These are phyloP conservation scores for Linum tenue DNA, from an alignment of 345 rosid species.

Conservation along the genomic window DNA sequence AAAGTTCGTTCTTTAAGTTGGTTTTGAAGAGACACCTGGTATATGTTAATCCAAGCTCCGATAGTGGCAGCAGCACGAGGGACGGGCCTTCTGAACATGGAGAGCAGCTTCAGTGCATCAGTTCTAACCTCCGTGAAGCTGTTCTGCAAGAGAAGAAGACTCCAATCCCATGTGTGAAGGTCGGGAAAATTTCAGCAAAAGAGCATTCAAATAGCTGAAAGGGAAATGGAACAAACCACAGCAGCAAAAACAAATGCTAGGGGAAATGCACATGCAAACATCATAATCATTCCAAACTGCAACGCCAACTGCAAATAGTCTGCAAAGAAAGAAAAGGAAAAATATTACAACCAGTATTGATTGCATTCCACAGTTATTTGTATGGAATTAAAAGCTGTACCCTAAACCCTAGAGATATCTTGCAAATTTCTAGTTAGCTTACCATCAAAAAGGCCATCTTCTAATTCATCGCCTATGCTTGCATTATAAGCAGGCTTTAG, in stretches of 20 bases:
- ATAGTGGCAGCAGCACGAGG: constrained; percentile 78
- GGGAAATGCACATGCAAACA: constrained; percentile 97
- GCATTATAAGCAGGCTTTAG: constrained; percentile 74
- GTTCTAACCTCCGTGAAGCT: constrained; percentile 73
- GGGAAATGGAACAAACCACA: constrained; percentile 35
- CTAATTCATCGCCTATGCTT: constrained; percentile 72
- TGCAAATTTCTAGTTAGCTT: constrained; percentile 3
- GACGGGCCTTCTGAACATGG: constrained; percentile 63
- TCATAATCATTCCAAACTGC: constrained; percentile 97
- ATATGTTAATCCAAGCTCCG: constrained; percentile 93
- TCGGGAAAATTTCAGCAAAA: background rate
- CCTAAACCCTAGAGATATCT: background rate
- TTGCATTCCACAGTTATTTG: background rate
- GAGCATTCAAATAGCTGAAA: background rate
- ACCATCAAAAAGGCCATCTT: constrained; percentile 97
- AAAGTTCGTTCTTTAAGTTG: background rate
- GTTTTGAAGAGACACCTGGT: constrained; percentile 45
- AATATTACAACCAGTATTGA: background rate
- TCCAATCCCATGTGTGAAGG: background rate
- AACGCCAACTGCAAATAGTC: constrained; percentile 77
- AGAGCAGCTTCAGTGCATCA: constrained; percentile 73
- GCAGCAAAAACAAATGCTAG: constrained; percentile 70
- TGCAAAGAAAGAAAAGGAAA: constrained; percentile 17
- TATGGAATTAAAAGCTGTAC: background rate
- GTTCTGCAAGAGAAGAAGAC: constrained; percentile 36